Base-by-base conservation (phyloP, 129 eudicot species). In the Tagetes patula region DNA sequence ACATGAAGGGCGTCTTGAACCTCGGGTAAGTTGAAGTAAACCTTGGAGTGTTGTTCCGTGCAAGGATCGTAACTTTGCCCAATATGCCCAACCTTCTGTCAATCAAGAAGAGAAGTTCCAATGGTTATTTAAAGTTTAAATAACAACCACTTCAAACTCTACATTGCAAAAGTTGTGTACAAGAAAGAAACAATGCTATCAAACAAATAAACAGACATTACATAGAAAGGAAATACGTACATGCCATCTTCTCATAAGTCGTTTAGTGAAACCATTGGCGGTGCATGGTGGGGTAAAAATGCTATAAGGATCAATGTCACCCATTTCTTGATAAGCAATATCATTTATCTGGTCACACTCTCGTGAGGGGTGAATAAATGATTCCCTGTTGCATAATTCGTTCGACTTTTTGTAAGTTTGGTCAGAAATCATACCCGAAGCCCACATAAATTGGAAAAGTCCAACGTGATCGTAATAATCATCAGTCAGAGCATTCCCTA, bases 1-100 rank as follows among this genome's bases (percentile, higher is more conserved):
- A 85, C 99, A 86, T 94, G 99, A 74, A 94, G 91, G 7, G 97
- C 97, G 8, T 72, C 76, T 80, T 94, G 97, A 81, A 94, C 99
- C 89, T 94, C 99, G 20, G 89, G 94, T 68, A 81, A 91, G 82
- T 88, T 90, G 76, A 94, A 94, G 80, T 94, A 94, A 54, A 76
- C 68, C n/a, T 65, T 79, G 43, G 99, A 86, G 83, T 94, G 97
- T 86, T 81, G 80, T 82, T 94, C 96, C 0, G 99, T 94, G 81
- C 99, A 94, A 14, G 99, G 99, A 81, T 94, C 99, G 39, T 94
- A 94, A 45, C 82, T 80, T 83, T 87, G 87, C 73, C 91, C 75
- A 33, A 86, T 61, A 40, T 45, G 85, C 39, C 96, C 89, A 10
- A 82, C 84, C 73, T 50, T 84, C 99, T 90, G 73, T 71, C 58